These are phyloP conservation scores for Knufia petricola DNA, from an alignment of 2,329 filamentous ascomycete genomes.

Conservation along the genomic window DNA sequence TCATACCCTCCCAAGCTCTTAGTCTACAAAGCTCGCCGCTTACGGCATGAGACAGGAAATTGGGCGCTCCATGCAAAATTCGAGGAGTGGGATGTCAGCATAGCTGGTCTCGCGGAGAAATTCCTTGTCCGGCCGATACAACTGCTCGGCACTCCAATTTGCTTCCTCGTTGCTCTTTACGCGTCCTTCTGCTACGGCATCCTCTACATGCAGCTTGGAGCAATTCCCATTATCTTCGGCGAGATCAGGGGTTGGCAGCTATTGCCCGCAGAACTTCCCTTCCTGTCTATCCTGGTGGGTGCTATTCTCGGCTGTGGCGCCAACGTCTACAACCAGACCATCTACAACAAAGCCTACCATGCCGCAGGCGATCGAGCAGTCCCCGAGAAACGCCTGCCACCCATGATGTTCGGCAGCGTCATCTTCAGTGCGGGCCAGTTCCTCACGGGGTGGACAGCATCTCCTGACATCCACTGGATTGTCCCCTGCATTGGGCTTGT, in stretches of 20 bases:
- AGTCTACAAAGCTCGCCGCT: constrained; percentile 39
- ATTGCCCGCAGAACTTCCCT: constrained; percentile 39
- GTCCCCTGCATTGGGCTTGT: constrained; percentile 29
- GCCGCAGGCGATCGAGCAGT: constrained; percentile 17
- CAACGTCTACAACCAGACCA: constrained; percentile 34
- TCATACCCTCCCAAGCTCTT: constrained; percentile 47
- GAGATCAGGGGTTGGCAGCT: constrained; percentile 37
- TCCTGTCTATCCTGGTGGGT: constrained; percentile 40
- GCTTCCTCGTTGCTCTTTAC: constrained; percentile 38
- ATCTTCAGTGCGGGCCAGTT: constrained; percentile 48
- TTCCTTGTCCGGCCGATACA: constrained; percentile 42
- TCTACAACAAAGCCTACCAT: constrained; percentile 21
- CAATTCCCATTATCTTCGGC: constrained; percentile 43
- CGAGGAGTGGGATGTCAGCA: constrained; percentile 33
- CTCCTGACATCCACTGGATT: constrained; percentile 29
- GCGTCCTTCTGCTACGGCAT: constrained; percentile 45
- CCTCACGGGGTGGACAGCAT: constrained; percentile 52
- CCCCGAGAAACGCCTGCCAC: constrained; percentile 44
- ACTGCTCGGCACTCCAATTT: constrained; percentile 43
- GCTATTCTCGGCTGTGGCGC: constrained; percentile 33
- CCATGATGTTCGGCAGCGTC: constrained; percentile 41
- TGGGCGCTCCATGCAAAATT: constrained; percentile 34
- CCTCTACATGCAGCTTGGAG: constrained; percentile 40
- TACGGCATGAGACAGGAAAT: constrained; percentile 43
- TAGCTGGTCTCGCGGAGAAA: constrained; percentile 35